Evolutionary conservation across 2,329 filamentous ascomycete species (phyloP), one percentile per base, ranked within the genome.

Genomic region (Macroventuria anomochaeta): DNA sequence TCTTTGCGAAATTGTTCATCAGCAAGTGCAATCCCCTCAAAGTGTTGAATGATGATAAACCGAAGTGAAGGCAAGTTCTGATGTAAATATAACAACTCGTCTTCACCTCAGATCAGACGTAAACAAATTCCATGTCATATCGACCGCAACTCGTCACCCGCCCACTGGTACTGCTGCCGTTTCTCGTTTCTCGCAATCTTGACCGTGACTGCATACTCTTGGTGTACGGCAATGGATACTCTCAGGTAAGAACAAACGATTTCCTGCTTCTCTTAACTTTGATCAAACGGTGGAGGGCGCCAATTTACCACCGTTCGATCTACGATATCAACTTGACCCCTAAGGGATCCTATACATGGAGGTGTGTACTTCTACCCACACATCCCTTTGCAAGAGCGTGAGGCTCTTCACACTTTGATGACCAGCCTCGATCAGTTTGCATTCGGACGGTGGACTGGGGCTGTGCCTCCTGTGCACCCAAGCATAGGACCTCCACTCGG

Each of bases 1-100:
- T 55, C 39, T 60, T 53, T 63, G 62, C 42, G 38, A 59, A 61
- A 34, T 34, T 61, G 37, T 47, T 18, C 23, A 52, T 34, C n/a
- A 46, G 17, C 20, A 17, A 15, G 13, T 39, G 25, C 12, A 29
- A 2, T 7, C 1, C 17, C 12, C 3, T 31, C 7, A 6, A 20
- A 31, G 5, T 18, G 12, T 39, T 21, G 15, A 10, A 7, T 2
- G 11, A 17, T 4, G 18, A 3, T 17, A 31, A 11, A 3, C 5
- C 1, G 13, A 5, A 2, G 12, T 28, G 20, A 29, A 33, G 20
- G 33, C 11, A 7, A 29, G 10, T 11, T 26, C 21, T 6, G 25
- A 11, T 17, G 20, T 17, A 13, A 28, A 18, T 13, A 33, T 13
- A 3, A 2, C 6, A 21, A 21, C 10, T 21, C 21, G 13, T 37